Evolutionary conservation across 768 basidiomycete genomes (phyloP), one percentile per base, ranked within the genome.

Genomic region (Boletus coccyginus): DNA sequence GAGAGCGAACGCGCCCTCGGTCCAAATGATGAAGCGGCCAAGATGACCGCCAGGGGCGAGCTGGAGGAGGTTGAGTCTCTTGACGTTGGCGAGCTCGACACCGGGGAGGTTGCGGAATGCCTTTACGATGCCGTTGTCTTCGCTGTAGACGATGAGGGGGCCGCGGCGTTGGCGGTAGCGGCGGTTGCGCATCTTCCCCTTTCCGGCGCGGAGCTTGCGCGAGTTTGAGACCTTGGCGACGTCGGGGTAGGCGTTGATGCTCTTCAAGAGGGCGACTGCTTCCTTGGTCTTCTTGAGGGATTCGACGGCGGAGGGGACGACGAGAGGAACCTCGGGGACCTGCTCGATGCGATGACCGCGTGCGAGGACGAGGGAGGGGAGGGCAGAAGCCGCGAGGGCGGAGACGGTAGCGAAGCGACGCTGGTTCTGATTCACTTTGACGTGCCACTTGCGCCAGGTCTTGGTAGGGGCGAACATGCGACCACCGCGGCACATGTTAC

Each of bases 401-500:
- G 97, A 98, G 64, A 98, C 96, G 60, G 92, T 86, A 53, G 97
- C 97, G 75, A 94, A 99, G 62, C 97, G 91, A 74, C 92, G 92
- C 78, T 98, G 95, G 84, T 95, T 96, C 82, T 94, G 92, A 87
- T 95, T 95, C 59, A 98, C 92, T 81, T 98, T 99, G 81, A 98
- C 91, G 79, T 99, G 97, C 97, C 97, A 99, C 75, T 87, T 95
- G 78, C 96, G 90, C 96, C 95, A 98, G 72, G 86, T 92, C 83
- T 97, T 98, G 78, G 96, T 98, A 17, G 97, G 97, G 31, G 96
- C 96, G 77, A 99, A 98, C 97, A 99, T 98, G 73, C 97, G 94
- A 81, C 97, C 97, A 72, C 97, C 96, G 76, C 97, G 92, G 83
- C 96, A 98, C 97, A 99, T 98, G 90, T 98, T 98, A 71, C 97